A percentile compares a stretch with the other conserved stretches of the same genome.
phyloP scores from a whole-genome alignment of 805 yeast species.

The Lipomyces chichibuensis region DNA sequence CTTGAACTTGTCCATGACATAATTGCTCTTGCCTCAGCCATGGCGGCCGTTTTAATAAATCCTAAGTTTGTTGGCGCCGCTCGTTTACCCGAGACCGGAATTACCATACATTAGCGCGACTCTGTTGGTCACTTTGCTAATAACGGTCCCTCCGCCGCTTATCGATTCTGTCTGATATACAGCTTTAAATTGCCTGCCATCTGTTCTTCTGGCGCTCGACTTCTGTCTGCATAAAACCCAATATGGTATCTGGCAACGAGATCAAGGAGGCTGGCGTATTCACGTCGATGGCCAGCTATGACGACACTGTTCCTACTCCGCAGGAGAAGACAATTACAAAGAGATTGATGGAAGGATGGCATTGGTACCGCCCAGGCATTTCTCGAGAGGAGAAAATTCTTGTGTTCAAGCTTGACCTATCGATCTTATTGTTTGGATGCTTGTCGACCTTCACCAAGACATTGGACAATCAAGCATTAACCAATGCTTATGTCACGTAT shows the following conservation, averaged over 20 bases:
- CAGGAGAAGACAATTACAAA: not conserved
- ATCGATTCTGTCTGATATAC: not conserved
- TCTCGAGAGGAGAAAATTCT: conserved; percentile 40
- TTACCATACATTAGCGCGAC: not conserved
- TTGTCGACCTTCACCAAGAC: conserved; percentile 52
- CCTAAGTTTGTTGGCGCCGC: no score
- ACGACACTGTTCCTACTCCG: not conserved
- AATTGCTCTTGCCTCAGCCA: not conserved
- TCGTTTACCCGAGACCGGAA: not conserved
- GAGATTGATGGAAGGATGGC: conserved; percentile 6
- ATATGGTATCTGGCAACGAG: not conserved
- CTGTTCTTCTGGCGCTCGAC: not conserved
- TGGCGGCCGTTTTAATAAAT: not conserved
- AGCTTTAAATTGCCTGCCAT: not conserved
- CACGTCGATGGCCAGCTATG: not conserved
- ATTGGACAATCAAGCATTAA: conserved; percentile 53
- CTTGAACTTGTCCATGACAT: no score
- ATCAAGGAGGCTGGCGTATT: not conserved
- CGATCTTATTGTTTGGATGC: conserved; percentile 43
- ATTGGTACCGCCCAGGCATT: conserved; percentile 42
- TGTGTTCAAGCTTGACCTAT: conserved; percentile 44
- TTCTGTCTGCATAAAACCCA: not conserved
- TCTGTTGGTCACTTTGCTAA: not conserved
- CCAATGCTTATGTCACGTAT: conserved; percentile 56
- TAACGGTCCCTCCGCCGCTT: no score